These are phyloP conservation scores for Penicillium parvum DNA, from an alignment of 495 filamentous ascomycete species.

Conservation along the genomic window DNA sequence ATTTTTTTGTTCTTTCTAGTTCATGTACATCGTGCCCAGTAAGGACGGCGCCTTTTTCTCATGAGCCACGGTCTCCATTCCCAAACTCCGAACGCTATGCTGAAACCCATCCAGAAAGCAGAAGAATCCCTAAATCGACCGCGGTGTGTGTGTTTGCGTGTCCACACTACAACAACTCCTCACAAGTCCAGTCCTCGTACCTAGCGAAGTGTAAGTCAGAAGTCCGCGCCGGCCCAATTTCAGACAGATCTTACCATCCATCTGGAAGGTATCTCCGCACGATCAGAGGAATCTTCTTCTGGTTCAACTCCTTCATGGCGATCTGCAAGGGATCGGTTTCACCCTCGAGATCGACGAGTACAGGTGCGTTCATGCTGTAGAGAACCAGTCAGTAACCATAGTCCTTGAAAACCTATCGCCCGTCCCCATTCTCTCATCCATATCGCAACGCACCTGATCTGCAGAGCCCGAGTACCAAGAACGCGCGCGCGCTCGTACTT, in stretches of 20 bases:
- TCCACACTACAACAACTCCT: conserved; percentile 66
- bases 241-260: conserved; percentile 73
- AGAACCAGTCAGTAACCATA: conserved; percentile 9
- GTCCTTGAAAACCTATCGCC: background rate
- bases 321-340: conserved; percentile 98
- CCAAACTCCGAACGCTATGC: conserved; percentile 41
- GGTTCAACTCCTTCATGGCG: conserved; percentile 90
- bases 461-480: conserved; percentile 84
- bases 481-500: conserved; percentile 96
- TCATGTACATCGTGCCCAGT: conserved; percentile 23
- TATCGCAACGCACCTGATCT: conserved; percentile 75
- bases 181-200: conserved; percentile 99
- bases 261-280: conserved; percentile 93
- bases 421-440: background rate
- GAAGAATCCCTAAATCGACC: conserved; percentile 14
- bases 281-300: conserved; percentile 98
- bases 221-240: background rate
- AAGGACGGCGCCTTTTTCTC: conserved; percentile 7
- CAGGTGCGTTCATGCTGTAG: conserved; percentile 91
- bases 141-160: conserved; percentile 2
- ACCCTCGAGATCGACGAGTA: conserved; percentile 92
- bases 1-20: conserved; percentile 23
- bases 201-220: conserved; percentile 37
- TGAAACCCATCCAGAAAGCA: conserved; percentile 26
- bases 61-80: conserved; percentile 21